Evolutionary conservation across 2,329 filamentous ascomycete species (phyloP).

Genomic region (Zymoseptoria crescenta): DNA sequence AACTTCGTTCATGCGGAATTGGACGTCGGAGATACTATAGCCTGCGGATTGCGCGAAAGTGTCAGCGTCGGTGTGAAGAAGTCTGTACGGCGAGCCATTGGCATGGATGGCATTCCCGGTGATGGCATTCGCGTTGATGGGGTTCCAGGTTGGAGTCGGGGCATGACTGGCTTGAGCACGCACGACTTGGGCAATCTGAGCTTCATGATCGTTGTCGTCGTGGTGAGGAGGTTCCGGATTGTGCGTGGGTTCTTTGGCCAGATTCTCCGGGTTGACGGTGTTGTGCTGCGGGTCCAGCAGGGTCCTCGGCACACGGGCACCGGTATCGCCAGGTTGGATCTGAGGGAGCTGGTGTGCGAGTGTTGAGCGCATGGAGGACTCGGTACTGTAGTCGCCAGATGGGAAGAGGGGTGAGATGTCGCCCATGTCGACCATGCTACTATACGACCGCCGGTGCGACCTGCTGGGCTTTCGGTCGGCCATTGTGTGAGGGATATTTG

Average conservation of each 20-base stretch:
- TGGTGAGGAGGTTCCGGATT: not conserved
- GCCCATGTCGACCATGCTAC: constrained; percentile 3
- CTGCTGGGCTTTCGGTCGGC: not conserved
- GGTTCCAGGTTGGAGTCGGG: not conserved
- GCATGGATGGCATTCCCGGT: constrained; percentile 4
- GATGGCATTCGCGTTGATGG: constrained; percentile 6
- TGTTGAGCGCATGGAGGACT: constrained; percentile 4
- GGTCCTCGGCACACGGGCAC: not conserved
- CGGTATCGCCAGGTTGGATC: not conserved
- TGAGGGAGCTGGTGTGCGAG: not conserved
- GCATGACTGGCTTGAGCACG: not conserved
- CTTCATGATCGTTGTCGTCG: not conserved
- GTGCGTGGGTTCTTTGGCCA: not conserved
- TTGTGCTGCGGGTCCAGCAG: not conserved
- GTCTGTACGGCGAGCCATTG: not conserved
- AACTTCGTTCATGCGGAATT: constrained; percentile 9
- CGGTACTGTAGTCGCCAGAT: constrained; percentile 1
- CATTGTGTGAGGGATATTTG: not conserved
- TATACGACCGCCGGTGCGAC: not conserved
- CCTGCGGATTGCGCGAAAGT: constrained; percentile 4
- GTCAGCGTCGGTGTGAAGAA: constrained; percentile 5
- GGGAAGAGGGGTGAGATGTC: constrained; percentile 3
- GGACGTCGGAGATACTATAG: constrained; percentile 4
- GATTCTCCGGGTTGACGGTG: not conserved
- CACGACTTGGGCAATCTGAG: not conserved